Evolutionary conservation across 2,329 filamentous ascomycete species (phyloP), one percentile per base, ranked within the genome.

Genomic region (Trichoderma afroharzianum): DNA sequence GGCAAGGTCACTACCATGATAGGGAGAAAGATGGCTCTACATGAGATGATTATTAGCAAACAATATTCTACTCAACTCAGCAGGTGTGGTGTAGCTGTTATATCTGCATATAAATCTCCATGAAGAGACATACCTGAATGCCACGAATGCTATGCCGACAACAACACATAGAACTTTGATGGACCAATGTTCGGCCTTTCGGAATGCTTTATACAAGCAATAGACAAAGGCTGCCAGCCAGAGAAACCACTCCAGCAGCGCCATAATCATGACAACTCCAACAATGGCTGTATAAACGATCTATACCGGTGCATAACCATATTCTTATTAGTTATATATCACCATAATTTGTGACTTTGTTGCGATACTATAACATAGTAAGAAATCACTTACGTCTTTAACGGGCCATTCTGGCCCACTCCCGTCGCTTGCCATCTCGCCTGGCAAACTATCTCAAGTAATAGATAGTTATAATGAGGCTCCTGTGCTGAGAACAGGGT

Each of bases 191-290:
- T 97, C 93, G 24, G 95, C 94, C 81, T 98, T 98, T 74, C 89
- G 85, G 77, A 92, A 97, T 33, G 95, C 94, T 80, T 98, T 97
- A 78, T 90, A 84, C 1, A 98, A 85, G 79, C 95, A 98, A 82
- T 98, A 98, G 74, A 96, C 79, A 79, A 98, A 98, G 4, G 95
- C 94, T n/a, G 92, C 90, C 53, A 98, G 87, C 94, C 95, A 98
- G 15, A 98, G 88, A 73, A 97, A 90, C 94, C 96, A 98, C 83
- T 98, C 95, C 9, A 98, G 85, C 33, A 94, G 86, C 2, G 95
- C 95, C 72, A 92, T 93, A 28, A 96, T 77, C 90, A 98, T 94
- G 63, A 98, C 85, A 7, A 91, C 81, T 21, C 93, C 93, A 43
- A 98, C 88, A 75, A 98, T 91, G 70, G 90, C 85, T 9, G 95